Percentiles rank a stretch among this genome's conserved stretches.
phyloP scores from a whole-genome alignment of 768 basidiomycete genomes.

The Boletus rubropictus region DNA sequence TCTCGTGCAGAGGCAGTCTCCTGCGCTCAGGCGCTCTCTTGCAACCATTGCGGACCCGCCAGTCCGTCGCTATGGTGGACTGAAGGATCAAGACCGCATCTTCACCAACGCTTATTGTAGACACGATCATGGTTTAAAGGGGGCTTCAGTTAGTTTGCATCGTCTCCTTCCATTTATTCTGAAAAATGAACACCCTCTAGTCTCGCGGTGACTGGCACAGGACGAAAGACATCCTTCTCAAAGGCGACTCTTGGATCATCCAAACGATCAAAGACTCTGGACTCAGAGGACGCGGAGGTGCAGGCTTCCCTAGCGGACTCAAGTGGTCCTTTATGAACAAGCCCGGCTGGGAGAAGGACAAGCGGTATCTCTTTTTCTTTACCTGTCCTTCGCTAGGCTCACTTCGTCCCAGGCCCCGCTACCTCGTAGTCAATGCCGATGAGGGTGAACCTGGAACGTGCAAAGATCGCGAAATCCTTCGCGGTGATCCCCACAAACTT shows the following conservation, averaged over 20 bases:
- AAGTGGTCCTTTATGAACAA: slow-evolving; percentile 99
- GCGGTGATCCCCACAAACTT: slow-evolving; percentile 97
- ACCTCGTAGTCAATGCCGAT: slow-evolving; percentile 96
- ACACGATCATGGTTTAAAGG: slow-evolving; percentile 91
- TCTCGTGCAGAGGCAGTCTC: slow-evolving; percentile 16
- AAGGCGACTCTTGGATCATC: slow-evolving; percentile 97
- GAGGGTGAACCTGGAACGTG: slow-evolving; percentile 99
- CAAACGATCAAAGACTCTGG: slow-evolving; percentile 95
- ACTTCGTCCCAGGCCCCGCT: slow-evolving; percentile 65
- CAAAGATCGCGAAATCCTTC: slow-evolving; percentile 97
- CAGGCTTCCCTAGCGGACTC: slow-evolving; percentile 92
- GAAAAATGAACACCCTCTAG: slow-evolving; percentile 33
- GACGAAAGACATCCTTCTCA: slow-evolving; percentile 92
- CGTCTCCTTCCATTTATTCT: too few species aligned
- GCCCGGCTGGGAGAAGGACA: slow-evolving; percentile 95
- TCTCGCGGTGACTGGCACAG: slow-evolving; percentile 96
- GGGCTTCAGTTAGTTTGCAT: slow-evolving; percentile 58
- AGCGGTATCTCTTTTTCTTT: slow-evolving; percentile 43
- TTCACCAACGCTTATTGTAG: slow-evolving; percentile 87
- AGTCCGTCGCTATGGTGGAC: slow-evolving; percentile 84
- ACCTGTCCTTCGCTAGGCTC: neutral
- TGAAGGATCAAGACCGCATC: slow-evolving; percentile 91
- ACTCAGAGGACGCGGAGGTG: slow-evolving; percentile 91
- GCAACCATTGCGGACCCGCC: slow-evolving; percentile 83
- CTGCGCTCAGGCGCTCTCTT: slow-evolving; percentile 30